Evolutionary conservation across 208 protist species (phyloP), one percentile per base, ranked within the genome.

Genomic region (Crithidia thermophila): DNA sequence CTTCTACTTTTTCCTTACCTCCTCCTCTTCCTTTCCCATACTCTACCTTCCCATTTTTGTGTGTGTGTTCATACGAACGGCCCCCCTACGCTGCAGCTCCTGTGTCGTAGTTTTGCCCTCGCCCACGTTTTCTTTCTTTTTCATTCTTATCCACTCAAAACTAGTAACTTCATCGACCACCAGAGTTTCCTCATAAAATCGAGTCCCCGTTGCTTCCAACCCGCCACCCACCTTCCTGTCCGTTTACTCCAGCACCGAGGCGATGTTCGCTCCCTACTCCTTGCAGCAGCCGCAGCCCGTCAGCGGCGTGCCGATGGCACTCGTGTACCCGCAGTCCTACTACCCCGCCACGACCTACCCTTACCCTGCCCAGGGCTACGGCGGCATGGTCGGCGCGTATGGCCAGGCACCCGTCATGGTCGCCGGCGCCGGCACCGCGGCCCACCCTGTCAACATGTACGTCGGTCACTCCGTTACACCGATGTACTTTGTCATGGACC

Each of bases 401-500:
- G 53, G 53, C 42, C 40, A 8, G 30, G 34, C 68, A 25, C 59
- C 53, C 18, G 27, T 67, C 10, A 50, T 67, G 52, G 23, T 75
- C 42, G 34, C 52, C 8, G 40, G 60, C 45, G 43, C 61, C 16
- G 68, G 25, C 21, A 25, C 13, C 18, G 37, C 33, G 5, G 45
- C 60, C 11, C 56, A 63, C n/a, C 43, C 36, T 20, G 34, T 56
- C 33, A 60, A 39, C 25, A 58, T 36, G 51, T 63, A 67, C 60
- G 31, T 63, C 5, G 36, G 30, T 25, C 60, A 62, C 43, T 33
- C 51, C 14, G 60, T 34, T 16, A 16, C 68, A 58, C 53, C 68
- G 28, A 42, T 75, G 58, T 75, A 68, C 68, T 63, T 68, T n/a
- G 50, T 61, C 39, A 55, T 68, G 51, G 68, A 68, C 25, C 42